Evolutionary conservation across 2,329 filamentous ascomycete genomes (phyloP).

Genomic region (Fusarium piperis): DNA sequence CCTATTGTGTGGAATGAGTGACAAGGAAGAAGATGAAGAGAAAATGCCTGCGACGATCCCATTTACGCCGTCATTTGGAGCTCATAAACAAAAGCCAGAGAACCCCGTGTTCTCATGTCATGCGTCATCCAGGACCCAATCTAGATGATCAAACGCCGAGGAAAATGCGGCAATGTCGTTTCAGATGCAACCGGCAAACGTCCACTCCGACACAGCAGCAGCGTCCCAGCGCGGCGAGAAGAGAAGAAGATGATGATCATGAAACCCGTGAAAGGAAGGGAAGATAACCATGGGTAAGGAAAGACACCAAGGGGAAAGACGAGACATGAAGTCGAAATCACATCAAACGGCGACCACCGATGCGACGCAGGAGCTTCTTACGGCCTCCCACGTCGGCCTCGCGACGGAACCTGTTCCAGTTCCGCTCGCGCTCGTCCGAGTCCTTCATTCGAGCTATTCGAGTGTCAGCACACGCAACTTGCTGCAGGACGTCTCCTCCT

Average conservation of each 20-base stretch:
- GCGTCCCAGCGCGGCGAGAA: conserved; percentile 32
- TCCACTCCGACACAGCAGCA: conserved; percentile 26
- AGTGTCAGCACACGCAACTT: conserved; percentile 19
- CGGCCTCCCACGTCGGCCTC: conserved; percentile 49
- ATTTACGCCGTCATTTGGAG: conserved; percentile 15
- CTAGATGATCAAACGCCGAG: conserved; percentile 41
- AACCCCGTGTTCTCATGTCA: conserved; percentile 13
- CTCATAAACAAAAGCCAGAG: conserved; percentile 17
- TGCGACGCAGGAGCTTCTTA: conserved; percentile 53
- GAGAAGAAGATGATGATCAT: not conserved
- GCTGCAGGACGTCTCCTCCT: not conserved
- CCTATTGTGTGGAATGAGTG: conserved; percentile 27
- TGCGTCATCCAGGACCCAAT: conserved; percentile 29
- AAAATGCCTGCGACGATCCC: conserved; percentile 9
- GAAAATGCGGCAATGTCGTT: conserved; percentile 42
- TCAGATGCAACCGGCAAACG: conserved; percentile 33
- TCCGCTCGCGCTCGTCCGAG: conserved; percentile 61
- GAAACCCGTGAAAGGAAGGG: not conserved
- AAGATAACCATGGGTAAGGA: not conserved
- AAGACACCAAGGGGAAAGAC: conserved; percentile 1
- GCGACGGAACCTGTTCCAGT: conserved; percentile 56
- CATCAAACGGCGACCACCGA: conserved; percentile 47
- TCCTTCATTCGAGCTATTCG: conserved; percentile 60
- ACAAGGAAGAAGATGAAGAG: conserved; percentile 27
- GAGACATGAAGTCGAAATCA: conserved; percentile 14